Conservation (phyloP, 2,329 filamentous ascomycete species). For the Ophiostoma australiae region DNA sequence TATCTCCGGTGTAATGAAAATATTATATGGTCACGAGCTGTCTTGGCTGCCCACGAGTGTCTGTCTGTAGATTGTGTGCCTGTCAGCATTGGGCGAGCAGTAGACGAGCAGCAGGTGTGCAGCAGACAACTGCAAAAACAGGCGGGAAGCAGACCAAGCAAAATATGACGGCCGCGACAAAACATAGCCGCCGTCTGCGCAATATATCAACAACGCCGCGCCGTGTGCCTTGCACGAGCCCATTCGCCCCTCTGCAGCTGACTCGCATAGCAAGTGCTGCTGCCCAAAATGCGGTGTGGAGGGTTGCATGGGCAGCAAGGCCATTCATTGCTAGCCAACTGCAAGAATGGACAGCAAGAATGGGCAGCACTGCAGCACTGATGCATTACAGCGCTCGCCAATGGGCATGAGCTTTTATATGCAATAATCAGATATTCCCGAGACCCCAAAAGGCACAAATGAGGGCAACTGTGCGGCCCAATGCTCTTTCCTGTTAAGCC, state of each 20-base stretch:
- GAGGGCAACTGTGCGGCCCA: not conserved
- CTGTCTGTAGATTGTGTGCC: not conserved
- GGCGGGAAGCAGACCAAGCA: not conserved
- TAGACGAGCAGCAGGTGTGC: not conserved
- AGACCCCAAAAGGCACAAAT: not conserved
- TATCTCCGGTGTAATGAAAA: not conserved
- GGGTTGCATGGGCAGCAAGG: slow-evolving; percentile 12
- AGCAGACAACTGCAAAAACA: not conserved
- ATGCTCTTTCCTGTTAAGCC: not conserved
- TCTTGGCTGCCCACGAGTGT: not conserved
- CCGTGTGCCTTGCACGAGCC: not conserved
- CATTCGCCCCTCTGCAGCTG: slow-evolving; percentile 3
- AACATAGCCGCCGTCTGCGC: slow-evolving; percentile 1
- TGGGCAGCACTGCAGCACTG: not conserved
- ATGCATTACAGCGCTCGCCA: not conserved
- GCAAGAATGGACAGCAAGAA: not conserved
- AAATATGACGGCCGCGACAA: not conserved
- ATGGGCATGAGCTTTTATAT: not conserved
- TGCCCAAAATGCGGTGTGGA: slow-evolving; percentile 24
- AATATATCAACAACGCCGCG: slow-evolving; percentile 8
- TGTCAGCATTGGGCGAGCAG: not conserved
- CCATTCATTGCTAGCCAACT: not conserved
- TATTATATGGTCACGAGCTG: not conserved
- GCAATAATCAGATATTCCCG: not conserved
- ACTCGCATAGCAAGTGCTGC: slow-evolving; percentile 13